These are phyloP conservation scores for Meripilus lineatus DNA, from an alignment of 1,284 basidiomycete genomes.

Conservation along the genomic window DNA sequence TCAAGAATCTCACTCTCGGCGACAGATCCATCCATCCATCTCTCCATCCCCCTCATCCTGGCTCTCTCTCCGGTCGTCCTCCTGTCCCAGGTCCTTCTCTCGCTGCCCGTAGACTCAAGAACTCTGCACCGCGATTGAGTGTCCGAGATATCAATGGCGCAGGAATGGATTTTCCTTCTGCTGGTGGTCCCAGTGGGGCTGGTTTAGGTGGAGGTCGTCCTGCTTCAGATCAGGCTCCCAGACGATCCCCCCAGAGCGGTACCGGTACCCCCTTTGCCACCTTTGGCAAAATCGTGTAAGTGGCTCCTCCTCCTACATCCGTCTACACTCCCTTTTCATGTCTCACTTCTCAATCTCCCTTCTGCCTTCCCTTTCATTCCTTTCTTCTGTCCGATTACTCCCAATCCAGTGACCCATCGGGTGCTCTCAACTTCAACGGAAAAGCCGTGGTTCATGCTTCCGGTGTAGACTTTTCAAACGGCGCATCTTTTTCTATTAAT, in stretches of 20 bases:
- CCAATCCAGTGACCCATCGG: slow-evolving; percentile 78
- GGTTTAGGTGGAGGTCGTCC: slow-evolving; percentile 68
- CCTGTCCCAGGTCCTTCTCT: slow-evolving; percentile 10
- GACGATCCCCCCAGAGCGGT: slow-evolving; percentile 38
- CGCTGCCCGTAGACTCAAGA: slow-evolving; percentile 42
- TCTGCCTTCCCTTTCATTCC: slow-evolving; percentile 3
- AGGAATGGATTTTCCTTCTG: slow-evolving; percentile 30
- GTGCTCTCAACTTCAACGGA: slow-evolving; percentile 87
- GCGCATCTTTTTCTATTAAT: slow-evolving; percentile 91
- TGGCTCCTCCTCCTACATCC: slow-evolving; percentile 16
- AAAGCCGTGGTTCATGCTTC: slow-evolving; percentile 91
- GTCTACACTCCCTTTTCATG: slow-evolving; percentile 2
- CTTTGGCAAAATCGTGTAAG: slow-evolving; percentile 92
- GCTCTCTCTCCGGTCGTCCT: slow-evolving; percentile 22
- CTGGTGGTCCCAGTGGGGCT: slow-evolving; percentile 54
- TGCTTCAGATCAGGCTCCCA: slow-evolving; percentile 36
- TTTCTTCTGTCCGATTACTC: not conserved
- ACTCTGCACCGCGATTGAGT: slow-evolving; percentile 49
- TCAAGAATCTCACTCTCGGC: slow-evolving; percentile 34
- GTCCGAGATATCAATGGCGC: slow-evolving; percentile 53
- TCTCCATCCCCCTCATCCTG: slow-evolving; percentile 22
- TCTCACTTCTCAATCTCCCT: not conserved
- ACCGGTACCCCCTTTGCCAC: slow-evolving; percentile 84
- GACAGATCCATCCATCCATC: slow-evolving; percentile 20
- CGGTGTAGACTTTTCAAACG: slow-evolving; percentile 94